Evolutionary conservation across 352 stramenopile species (phyloP).

Genomic region (Globisporangium takayamanum): DNA sequence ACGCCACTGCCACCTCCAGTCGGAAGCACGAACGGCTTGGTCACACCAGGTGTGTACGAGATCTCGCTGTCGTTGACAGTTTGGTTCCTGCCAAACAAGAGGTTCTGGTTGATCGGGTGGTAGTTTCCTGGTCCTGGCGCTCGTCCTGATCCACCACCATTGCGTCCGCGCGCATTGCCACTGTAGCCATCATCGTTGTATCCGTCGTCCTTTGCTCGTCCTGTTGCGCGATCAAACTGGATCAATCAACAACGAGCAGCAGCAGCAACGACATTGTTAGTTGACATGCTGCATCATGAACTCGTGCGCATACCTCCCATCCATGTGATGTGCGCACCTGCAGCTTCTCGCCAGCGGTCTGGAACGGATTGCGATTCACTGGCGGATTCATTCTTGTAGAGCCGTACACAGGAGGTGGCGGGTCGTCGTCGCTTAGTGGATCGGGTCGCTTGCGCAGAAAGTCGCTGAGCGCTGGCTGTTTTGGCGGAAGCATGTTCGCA

Average conservation of each 20-base stretch:
- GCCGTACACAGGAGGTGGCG: slow-evolving; percentile 1
- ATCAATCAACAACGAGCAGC: neutral
- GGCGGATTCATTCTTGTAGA: slow-evolving; percentile 5
- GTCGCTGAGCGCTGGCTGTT: slow-evolving; percentile 21
- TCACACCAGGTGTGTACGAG: slow-evolving; percentile 26
- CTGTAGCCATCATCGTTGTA: slow-evolving; percentile 22
- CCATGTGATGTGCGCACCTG: slow-evolving; percentile 22
- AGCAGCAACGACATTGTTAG: neutral
- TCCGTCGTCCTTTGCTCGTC: slow-evolving; percentile 29
- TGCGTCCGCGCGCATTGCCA: slow-evolving; percentile 9
- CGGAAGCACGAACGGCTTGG: slow-evolving; percentile 74
- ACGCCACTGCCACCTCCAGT: slow-evolving; percentile 26
- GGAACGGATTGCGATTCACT: slow-evolving; percentile 42
- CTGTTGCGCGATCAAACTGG: slow-evolving; percentile 41
- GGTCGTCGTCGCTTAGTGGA: slow-evolving; percentile 10
- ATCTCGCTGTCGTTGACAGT: slow-evolving; percentile 9
- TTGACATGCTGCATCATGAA: too few species aligned
- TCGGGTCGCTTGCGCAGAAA: slow-evolving; percentile 30
- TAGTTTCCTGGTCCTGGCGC: slow-evolving; percentile 38
- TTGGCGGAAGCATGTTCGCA: slow-evolving; percentile 6
- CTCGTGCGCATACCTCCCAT: too few species aligned
- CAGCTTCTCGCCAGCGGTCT: slow-evolving; percentile 63
- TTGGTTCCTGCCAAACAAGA: slow-evolving; percentile 40
- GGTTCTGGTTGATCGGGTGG: slow-evolving; percentile 70
- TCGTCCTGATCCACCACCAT: slow-evolving; percentile 17